These are phyloP conservation scores for Ziziphus jujuba DNA, from an alignment of 306 rosid genomes.

Conservation along the genomic window DNA sequence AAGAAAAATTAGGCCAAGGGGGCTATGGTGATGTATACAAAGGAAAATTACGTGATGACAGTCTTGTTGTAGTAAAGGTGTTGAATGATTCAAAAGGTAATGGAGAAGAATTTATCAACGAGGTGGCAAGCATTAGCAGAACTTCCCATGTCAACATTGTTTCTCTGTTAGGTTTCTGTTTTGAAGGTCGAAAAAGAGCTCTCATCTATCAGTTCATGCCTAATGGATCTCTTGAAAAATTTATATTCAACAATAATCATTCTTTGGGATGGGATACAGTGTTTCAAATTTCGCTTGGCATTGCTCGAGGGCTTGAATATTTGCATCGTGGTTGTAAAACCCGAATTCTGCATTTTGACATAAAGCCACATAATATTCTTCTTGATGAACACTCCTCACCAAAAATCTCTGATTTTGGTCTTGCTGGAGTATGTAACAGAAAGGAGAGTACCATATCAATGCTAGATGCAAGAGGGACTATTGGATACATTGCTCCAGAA, in stretches of 20 bases:
- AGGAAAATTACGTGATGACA: slow-evolving; percentile 32
- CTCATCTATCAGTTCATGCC: slow-evolving; percentile 41
- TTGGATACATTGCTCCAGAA: slow-evolving; percentile 4
- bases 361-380: slow-evolving; percentile 44
- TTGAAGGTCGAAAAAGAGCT: slow-evolving; percentile 19
- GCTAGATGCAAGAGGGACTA: slow-evolving; percentile 1
- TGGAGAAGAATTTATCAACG: slow-evolving; percentile 45
- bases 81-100: slow-evolving; percentile 24
- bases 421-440: background rate
- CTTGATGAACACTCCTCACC: background rate
- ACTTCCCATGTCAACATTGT: slow-evolving; percentile 35
- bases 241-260: slow-evolving; percentile 19
- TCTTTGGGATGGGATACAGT: slow-evolving; percentile 20
- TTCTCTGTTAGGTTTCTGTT: no score
- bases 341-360: slow-evolving; percentile 42
- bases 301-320: slow-evolving; percentile 44
- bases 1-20: slow-evolving; percentile 41
- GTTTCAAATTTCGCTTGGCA: slow-evolving; percentile 35
- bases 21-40: slow-evolving; percentile 45
- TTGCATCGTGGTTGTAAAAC: slow-evolving; percentile 39
- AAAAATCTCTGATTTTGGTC: slow-evolving; percentile 6
- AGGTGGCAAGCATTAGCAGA: slow-evolving; percentile 35
- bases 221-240: slow-evolving; percentile 49
- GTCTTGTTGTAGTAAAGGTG: slow-evolving; percentile 38
- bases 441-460: background rate